Conservation (phyloP, 306 rosid genomes). For the Glycine tomentella region DNA sequence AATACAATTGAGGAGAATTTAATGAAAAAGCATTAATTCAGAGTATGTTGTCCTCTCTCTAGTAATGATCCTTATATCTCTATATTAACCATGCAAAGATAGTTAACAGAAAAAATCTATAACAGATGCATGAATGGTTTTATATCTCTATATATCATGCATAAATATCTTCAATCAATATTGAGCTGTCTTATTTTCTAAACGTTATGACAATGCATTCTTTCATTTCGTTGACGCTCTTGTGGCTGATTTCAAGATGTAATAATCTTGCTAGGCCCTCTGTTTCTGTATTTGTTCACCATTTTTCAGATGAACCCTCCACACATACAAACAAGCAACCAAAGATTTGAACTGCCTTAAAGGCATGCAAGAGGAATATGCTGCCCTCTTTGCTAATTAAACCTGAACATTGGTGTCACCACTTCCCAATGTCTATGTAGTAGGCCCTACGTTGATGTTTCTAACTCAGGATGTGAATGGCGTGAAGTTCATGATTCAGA, state of each 20-base stretch:
- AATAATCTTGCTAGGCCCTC: not conserved
- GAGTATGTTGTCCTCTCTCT: not conserved
- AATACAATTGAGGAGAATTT: not conserved
- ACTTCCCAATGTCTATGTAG: conserved; percentile 25
- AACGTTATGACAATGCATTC: not conserved
- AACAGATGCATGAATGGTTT: not conserved
- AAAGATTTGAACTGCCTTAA: conserved; percentile 25
- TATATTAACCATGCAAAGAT: not conserved
- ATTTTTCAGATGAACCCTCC: not conserved
- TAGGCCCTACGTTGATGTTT: conserved; percentile 18
- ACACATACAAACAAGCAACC: conserved; percentile 29
- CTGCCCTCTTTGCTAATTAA: conserved; percentile 19
- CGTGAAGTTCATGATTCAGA: not conserved
- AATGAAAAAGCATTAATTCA: not conserved
- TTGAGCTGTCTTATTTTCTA: not conserved
- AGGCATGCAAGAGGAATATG: conserved; percentile 36
- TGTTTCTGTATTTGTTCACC: conserved; percentile 7
- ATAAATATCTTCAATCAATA: conserved; percentile 5
- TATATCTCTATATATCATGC: not conserved
- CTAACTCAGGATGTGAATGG: not conserved
- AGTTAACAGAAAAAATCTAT: not conserved
- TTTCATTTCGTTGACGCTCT: not conserved
- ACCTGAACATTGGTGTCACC: not conserved
- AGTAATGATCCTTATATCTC: too few relatives aligned
- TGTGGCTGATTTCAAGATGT: conserved; percentile 16